Evolutionary conservation across 2,329 filamentous ascomycete genomes (phyloP).

Genomic region (Cadophora sp.): DNA sequence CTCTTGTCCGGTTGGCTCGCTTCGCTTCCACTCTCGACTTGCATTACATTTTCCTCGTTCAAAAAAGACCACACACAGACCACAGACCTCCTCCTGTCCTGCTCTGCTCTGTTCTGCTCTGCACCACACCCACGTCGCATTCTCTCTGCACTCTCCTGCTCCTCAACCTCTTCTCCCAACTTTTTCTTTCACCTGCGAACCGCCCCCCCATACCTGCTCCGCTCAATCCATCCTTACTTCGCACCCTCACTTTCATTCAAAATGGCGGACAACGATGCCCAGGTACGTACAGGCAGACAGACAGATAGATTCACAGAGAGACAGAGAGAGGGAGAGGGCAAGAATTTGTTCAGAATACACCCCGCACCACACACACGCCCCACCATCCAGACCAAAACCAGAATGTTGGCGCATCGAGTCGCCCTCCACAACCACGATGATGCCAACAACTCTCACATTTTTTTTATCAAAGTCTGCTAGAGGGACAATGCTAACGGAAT

Average conservation of each 20-base stretch:
- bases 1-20: not conserved
- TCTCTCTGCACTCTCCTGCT: not conserved
- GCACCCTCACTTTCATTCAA: conserved; percentile 48
- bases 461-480: not conserved
- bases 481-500: conserved; percentile 24
- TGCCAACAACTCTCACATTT: too few species aligned
- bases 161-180: conserved; percentile 18
- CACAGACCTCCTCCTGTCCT: too few species aligned
- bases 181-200: conserved; percentile 17
- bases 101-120: conserved; percentile 29
- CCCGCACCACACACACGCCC: conserved; percentile 22
- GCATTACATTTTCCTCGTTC: conserved; percentile 11
- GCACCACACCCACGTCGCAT: not conserved
- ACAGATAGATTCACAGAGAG: not conserved
- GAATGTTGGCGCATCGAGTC: conserved; percentile 10
- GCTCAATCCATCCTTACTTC: conserved; percentile 34
- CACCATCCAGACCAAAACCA: conserved; percentile 11
- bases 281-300: conserved; percentile 18
- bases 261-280: conserved; percentile 67
- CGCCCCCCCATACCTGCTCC: not conserved
- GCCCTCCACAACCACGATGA: not conserved
- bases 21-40: conserved; percentile 13
- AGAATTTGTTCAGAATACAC: conserved; percentile 24
- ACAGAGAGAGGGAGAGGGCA: not conserved
- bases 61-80: conserved; percentile 16